phyloP scores from a whole-genome alignment of 2,329 filamentous ascomycete genomes.

The Aspergillus caelatus region DNA sequence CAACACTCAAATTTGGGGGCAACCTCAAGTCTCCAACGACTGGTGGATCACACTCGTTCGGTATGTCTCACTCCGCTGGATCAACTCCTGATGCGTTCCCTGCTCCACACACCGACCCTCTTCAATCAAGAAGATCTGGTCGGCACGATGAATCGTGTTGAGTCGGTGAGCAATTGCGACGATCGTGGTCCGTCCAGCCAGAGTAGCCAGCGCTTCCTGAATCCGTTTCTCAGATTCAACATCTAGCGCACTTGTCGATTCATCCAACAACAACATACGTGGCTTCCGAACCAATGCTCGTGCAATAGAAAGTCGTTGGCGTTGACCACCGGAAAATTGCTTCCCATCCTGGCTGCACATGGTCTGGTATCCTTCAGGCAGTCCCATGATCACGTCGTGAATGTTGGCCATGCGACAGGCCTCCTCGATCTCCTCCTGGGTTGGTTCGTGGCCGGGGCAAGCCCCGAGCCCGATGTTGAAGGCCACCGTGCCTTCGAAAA shows the following conservation, averaged over 20 bases:
- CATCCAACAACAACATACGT: constrained; percentile 60
- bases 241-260: constrained; percentile 63
- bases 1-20: neutral
- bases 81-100: constrained; percentile 53
- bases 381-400: constrained; percentile 65
- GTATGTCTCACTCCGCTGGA: constrained; percentile 53
- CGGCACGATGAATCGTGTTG: constrained; percentile 57
- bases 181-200: constrained; percentile 38
- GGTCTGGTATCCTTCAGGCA: constrained; percentile 69
- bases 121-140: constrained; percentile 74
- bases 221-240: constrained; percentile 55
- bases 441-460: constrained; percentile 57
- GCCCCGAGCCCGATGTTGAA: constrained; percentile 52
- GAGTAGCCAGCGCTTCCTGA: constrained; percentile 42
- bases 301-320: constrained; percentile 61
- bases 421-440: constrained; percentile 64
- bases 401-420: constrained; percentile 71
- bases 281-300: constrained; percentile 59
- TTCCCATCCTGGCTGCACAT: constrained; percentile 58
- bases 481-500: constrained; percentile 52
- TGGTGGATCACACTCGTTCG: constrained; percentile 55
- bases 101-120: constrained; percentile 52
- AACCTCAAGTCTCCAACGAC: constrained; percentile 39
- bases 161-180: constrained; percentile 47
- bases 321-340: constrained; percentile 60